Percentiles rank a stretch among this genome's conserved stretches.
Evolutionary conservation across 108 stramenopile genomes (phyloP).

Genomic region (Discostella stelligeroides): DNA sequence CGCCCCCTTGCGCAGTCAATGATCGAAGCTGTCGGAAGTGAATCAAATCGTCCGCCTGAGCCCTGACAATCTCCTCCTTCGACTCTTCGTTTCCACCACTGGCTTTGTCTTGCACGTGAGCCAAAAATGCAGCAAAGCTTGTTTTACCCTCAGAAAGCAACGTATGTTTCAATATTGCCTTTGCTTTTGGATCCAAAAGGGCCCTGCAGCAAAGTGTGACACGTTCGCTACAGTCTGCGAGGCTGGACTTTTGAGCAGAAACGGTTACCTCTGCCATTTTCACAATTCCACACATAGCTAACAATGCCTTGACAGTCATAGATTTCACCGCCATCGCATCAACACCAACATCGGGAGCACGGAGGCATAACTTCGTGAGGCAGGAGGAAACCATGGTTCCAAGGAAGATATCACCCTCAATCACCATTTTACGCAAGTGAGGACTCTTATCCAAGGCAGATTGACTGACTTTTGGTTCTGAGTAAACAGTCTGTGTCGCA

Average conservation of each 20-base stretch:
- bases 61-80: slow-evolving; percentile 50
- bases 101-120: slow-evolving; percentile 78
- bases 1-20: slow-evolving; percentile 81
- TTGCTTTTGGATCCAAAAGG: slow-evolving; percentile 88
- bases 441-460: slow-evolving; percentile 71
- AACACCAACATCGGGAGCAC: slow-evolving; percentile 58
- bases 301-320: slow-evolving; percentile 74
- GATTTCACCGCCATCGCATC: slow-evolving; percentile 62
- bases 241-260: slow-evolving; percentile 74
- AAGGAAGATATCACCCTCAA: slow-evolving; percentile 93
- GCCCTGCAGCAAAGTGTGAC: slow-evolving; percentile 85
- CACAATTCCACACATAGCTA: slow-evolving; percentile 86
- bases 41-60: slow-evolving; percentile 97
- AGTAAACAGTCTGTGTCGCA: slow-evolving; percentile 94
- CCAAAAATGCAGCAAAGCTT: slow-evolving; percentile 74
- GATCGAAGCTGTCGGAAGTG: slow-evolving; percentile 97
- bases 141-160: slow-evolving; percentile 79
- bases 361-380: slow-evolving; percentile 94
- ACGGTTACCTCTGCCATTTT: slow-evolving; percentile 85
- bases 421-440: slow-evolving; percentile 84
- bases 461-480: slow-evolving; percentile 53
- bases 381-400: slow-evolving; percentile 85
- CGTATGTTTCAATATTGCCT: slow-evolving; percentile 66
- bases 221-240: slow-evolving; percentile 92
- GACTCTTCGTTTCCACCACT: slow-evolving; percentile 60